Conservation (phyloP, 495 filamentous ascomycete genomes). For the Aspergillus diversus region DNA sequence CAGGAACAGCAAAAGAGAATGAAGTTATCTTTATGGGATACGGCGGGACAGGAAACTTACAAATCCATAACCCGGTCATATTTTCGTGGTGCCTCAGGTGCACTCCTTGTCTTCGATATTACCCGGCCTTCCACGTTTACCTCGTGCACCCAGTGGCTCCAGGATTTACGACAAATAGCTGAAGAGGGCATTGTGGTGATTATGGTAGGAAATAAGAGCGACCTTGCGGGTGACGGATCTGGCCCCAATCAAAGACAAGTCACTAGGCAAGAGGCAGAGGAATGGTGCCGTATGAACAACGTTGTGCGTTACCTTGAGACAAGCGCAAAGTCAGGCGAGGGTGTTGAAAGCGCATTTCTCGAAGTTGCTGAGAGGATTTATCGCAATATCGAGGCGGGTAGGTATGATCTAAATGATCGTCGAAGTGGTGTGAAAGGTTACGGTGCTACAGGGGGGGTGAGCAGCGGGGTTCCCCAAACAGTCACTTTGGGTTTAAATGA, state of each 20-base stretch:
- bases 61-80: conserved; percentile 94
- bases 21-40: conserved; percentile 91
- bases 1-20: conserved; percentile 68
- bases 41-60: conserved; percentile 95
- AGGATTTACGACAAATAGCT: conserved; percentile 88
- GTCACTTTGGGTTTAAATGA: conserved; percentile 63
- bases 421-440: conserved; percentile 89
- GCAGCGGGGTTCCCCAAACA: conserved; percentile 48
- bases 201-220: conserved; percentile 91
- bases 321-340: conserved; percentile 90
- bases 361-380: conserved; percentile 93
- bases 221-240: conserved; percentile 62
- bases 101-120: conserved; percentile 94
- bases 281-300: conserved; percentile 82
- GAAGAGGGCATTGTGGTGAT: conserved; percentile 93
- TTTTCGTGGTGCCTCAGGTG: conserved; percentile 91
- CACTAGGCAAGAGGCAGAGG: conserved; percentile 75
- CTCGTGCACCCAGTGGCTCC: conserved; percentile 86
- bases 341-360: conserved; percentile 90
- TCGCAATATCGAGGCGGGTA: conserved; percentile 90
- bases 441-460: conserved; percentile 53
- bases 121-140: conserved; percentile 81
- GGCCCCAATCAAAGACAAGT: conserved; percentile 74
- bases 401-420: conserved; percentile 92
- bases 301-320: conserved; percentile 93